phyloP scores from a whole-genome alignment of 768 basidiomycete species.

The Tylopilus sp. region DNA sequence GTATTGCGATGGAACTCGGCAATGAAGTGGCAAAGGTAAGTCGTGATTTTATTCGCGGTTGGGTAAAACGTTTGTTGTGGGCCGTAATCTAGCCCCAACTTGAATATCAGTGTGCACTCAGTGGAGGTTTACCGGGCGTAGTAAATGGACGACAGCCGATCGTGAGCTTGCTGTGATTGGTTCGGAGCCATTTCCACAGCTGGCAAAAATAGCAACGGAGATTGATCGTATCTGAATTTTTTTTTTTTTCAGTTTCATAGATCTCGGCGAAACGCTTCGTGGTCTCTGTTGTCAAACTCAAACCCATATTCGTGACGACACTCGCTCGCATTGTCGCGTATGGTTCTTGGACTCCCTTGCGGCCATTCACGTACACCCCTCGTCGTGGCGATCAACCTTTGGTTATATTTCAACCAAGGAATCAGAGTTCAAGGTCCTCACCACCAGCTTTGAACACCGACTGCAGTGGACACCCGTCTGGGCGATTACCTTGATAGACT shows the following conservation, averaged over 20 bases:
- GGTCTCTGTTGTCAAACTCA: neutral
- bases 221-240: neutral
- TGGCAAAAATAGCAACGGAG: neutral
- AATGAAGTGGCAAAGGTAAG: no score
- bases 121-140: no score
- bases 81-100: no score
- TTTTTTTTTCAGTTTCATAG: neutral
- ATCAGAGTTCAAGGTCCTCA: neutral
- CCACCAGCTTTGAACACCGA: neutral
- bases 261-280: no score
- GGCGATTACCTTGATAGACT: neutral
- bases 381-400: neutral
- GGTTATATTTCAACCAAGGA: slow-evolving; percentile 2
- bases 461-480: neutral
- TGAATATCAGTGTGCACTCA: neutral
- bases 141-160: neutral
- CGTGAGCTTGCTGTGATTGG: neutral
- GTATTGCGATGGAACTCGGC: neutral
- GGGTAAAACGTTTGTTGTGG: neutral
- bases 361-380: neutral
- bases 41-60: neutral
- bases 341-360: neutral
- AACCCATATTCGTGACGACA: no score
- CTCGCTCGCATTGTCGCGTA: neutral
- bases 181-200: neutral